Percentiles rank a stretch among this genome's conserved stretches.
Conservation (phyloP, 805 yeast species). For the Hanseniaspora guilliermondii region DNA sequence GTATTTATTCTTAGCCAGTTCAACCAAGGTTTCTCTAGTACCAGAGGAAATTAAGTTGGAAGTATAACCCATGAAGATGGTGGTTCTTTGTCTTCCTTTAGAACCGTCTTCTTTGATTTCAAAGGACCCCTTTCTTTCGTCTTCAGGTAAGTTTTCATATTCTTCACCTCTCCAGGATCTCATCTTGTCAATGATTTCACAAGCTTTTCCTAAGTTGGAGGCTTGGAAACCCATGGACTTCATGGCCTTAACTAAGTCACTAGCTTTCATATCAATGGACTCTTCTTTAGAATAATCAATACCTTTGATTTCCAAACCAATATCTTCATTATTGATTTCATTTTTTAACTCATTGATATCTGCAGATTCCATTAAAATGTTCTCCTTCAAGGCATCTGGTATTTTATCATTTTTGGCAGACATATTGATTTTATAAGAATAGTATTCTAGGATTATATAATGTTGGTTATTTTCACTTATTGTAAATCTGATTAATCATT, state of each 20-base stretch:
- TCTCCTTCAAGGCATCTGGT: constrained; percentile 76
- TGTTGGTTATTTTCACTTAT: neutral
- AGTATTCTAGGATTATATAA: neutral
- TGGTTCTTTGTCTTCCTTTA: constrained; percentile 66
- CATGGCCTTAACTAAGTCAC: constrained; percentile 71
- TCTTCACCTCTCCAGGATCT: constrained; percentile 84
- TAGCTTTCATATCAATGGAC: constrained; percentile 67
- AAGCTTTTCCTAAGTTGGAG: constrained; percentile 69
- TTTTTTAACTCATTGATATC: constrained; percentile 36
- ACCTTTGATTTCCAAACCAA: constrained; percentile 61
- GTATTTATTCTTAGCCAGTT: constrained; percentile 82
- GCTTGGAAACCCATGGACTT: constrained; percentile 96
- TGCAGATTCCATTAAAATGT: constrained; percentile 75
- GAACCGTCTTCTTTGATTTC: constrained; percentile 34
- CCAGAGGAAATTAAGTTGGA: constrained; percentile 94
- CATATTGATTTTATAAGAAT: constrained; percentile 14
- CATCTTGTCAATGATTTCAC: constrained; percentile 89
- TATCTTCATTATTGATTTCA: constrained; percentile 43
- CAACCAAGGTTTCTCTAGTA: constrained; percentile 77
- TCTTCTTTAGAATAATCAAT: constrained; percentile 75
- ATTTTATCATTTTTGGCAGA: constrained; percentile 31
- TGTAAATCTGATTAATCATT: neutral
- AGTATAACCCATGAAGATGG: constrained; percentile 91
- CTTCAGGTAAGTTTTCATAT: constrained; percentile 53
- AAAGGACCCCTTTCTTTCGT: constrained; percentile 58